These are phyloP conservation scores for Diphasiastrum complanatum DNA, from an alignment of 83 land plant species.

Conservation along the genomic window DNA sequence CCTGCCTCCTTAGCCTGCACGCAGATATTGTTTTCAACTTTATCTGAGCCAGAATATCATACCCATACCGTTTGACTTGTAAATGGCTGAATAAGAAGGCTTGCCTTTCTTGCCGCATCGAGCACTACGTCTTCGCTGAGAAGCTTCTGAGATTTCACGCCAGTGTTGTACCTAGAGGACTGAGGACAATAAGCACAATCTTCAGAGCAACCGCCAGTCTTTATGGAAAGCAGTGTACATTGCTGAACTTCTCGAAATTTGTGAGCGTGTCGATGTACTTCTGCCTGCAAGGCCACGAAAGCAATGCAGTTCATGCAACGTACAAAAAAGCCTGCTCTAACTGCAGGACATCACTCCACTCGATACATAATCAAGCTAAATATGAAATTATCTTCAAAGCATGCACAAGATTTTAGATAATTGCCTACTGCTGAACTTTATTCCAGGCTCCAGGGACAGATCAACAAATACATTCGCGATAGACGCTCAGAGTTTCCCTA, in stretches of 20 bases:
- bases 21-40: no score
- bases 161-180: constrained; percentile 86
- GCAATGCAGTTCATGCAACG: neutral
- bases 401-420: no score
- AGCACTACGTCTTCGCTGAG: constrained; percentile 79
- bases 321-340: neutral
- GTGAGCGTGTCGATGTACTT: constrained; percentile 91
- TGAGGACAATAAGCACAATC: constrained; percentile 99
- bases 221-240: constrained; percentile 90
- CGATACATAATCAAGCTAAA: no score
- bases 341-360: no score
- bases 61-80: no score
- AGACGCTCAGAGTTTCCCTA: no score
- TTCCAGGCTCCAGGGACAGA: no score
- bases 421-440: no score
- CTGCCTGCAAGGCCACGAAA: constrained; percentile 49
- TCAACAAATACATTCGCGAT: no score
- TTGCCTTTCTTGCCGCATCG: constrained; percentile 77
- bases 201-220: constrained; percentile 98
- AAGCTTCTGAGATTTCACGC: constrained; percentile 70
- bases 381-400: no score
- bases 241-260: constrained; percentile 97
- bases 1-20: constrained; percentile 98
- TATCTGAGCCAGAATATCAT: no score
- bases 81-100: no score